Percentiles rank a stretch among this genome's conserved stretches.
Conservation (phyloP, 73 alveolate species). For the Paraurostyla sp. region DNA sequence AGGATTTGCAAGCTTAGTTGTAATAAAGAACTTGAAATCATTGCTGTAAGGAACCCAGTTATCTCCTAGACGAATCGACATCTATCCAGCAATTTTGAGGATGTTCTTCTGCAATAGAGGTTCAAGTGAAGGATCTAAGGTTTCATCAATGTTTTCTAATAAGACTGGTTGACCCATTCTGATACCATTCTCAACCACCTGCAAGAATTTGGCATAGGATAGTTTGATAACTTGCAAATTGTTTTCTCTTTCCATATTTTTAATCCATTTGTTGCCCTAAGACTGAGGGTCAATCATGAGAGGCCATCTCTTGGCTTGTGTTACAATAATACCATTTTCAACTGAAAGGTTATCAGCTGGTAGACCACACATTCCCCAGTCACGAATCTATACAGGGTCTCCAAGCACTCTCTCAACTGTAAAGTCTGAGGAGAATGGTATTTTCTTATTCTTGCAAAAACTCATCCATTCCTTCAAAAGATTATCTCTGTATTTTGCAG, state of each 20-base stretch:
- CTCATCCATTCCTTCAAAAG: conserved; percentile 86
- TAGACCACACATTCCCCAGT: conserved; percentile 90
- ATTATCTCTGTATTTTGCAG: conserved; percentile 96
- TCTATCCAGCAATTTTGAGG: conserved; percentile 96
- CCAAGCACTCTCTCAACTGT: conserved; percentile 93
- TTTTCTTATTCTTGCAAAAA: conserved; percentile 74
- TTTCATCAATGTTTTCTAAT: conserved; percentile 99
- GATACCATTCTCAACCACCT: conserved; percentile 97
- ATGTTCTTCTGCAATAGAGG: conserved; percentile 98
- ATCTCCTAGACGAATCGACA: conserved; percentile 97
- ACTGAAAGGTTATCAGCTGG: conserved; percentile 99
- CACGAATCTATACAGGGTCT: conserved; percentile 97
- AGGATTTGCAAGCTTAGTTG: conserved; percentile 99
- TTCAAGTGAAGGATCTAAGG: conserved; percentile 98
- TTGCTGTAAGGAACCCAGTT: conserved; percentile 96
- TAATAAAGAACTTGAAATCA: conserved; percentile 98
- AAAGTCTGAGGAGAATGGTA: conserved; percentile 87
- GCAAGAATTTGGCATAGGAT: conserved; percentile 96
- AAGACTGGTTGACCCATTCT: conserved; percentile 98
- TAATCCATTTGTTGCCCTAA: conserved; percentile 99
- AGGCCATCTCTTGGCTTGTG: conserved; percentile 99
- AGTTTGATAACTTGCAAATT: conserved; percentile 94
- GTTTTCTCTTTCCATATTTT: conserved; percentile 96
- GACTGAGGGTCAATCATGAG: conserved; percentile 99
- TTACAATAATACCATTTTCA: conserved; percentile 99